Base-by-base conservation (phyloP, 345 rosid genomes). In the Angophora floribunda region DNA sequence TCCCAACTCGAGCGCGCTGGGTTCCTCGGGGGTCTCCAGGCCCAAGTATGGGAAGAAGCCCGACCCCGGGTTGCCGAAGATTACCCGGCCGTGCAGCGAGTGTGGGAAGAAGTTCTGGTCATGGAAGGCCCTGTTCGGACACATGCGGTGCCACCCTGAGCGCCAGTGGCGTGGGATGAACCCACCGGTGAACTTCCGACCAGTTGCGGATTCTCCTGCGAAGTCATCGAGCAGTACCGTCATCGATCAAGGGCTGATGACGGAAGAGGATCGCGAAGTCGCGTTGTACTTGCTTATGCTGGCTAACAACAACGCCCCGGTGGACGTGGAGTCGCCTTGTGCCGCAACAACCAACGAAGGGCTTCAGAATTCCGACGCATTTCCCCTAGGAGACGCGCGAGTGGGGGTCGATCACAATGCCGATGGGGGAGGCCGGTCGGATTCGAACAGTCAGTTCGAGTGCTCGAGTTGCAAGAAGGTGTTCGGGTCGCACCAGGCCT, bases 121-220 rank as follows among this genome's bases (percentile, higher is more conserved):
- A 3, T 91, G 93, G 94, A 97, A 98, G 91, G 99, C 99, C 14
- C 94, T 98, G 47, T 97, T 96, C 14, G 99, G 99, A 45, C 99
- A 97, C 91, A 97, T 94, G 97, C 92, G 99, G 88, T 98, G 99
- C 92, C 99, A 98, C 89, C 98, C 98, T 75, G 98, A 93, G 92
- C 96, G 99, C 80, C 94, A 96, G 90, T 94, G 98, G 97, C 91
- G 98, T 45, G 94, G 97, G 87, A 96, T 95, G 67, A 94, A 94
- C 86, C 97, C 98, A 47, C 98, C 97, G n/a, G 93, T 93, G 36
- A 85, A 32, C 67, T 17, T 85, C 89, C 67, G 1, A 1, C 89
- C 88, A n/a, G 36, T 89, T 50, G 92, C 70, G 1, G 87, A 17
- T 84, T 87, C 89, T 1, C 91, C 91, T 6, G 59, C 53, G 50